Conservation (phyloP, 148 eudicot species). For the Silene uniflora region DNA sequence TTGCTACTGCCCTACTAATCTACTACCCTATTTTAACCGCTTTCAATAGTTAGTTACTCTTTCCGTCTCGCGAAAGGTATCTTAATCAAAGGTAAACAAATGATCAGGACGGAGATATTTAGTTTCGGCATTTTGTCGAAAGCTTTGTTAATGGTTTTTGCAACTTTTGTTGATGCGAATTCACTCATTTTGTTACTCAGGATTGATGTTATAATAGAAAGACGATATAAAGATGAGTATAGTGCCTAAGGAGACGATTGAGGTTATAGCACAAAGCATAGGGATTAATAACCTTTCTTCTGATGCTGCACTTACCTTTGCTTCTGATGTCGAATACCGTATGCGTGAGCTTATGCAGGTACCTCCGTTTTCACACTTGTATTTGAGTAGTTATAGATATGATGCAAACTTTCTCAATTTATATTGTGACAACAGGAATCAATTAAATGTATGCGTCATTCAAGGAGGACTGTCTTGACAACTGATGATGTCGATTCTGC, state of each 20-base stretch:
- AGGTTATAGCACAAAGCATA: conserved; percentile 67
- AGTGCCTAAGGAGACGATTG: conserved; percentile 68
- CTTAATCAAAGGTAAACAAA: too few species aligned
- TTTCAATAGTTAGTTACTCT: too few species aligned
- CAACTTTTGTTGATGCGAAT: background rate
- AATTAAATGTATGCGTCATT: conserved; percentile 75
- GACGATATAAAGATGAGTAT: conserved; percentile 45
- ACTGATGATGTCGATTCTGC: conserved; percentile 77
- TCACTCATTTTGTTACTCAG: background rate
- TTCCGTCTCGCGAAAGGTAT: too few species aligned
- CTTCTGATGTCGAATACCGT: conserved; percentile 77
- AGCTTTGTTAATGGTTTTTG: too few species aligned
- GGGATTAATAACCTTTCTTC: conserved; percentile 57
- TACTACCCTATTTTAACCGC: too few species aligned
- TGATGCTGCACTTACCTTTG: conserved; percentile 67
- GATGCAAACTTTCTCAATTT: background rate
- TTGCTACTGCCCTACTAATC: too few species aligned
- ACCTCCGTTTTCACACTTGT: background rate
- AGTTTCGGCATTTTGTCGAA: too few species aligned
- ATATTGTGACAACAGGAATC: conserved; percentile 49
- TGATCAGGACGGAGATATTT: too few species aligned
- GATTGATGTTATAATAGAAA: background rate
- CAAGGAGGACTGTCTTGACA: conserved; percentile 57
- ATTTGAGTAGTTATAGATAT: background rate
- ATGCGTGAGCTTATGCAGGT: conserved; percentile 87